These are phyloP conservation scores for Limtongia smithiae DNA, from an alignment of 805 yeast genomes.

Conservation along the genomic window DNA sequence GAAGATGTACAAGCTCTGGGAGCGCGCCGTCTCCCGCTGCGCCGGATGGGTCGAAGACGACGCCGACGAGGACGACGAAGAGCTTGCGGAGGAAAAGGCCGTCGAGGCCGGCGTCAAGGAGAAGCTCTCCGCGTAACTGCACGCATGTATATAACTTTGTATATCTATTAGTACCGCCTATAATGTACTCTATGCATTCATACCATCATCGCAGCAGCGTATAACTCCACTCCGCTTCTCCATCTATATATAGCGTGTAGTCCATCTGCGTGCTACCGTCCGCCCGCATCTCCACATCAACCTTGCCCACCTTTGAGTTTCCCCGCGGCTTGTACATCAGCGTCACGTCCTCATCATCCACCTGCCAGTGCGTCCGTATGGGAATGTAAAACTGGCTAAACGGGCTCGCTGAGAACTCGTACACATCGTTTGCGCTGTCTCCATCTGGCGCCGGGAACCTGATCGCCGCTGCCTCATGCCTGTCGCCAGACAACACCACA, in stretches of 20 bases:
- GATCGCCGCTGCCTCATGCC: conserved; percentile 33
- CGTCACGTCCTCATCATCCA: conserved; percentile 25
- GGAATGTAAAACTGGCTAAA: conserved; percentile 30
- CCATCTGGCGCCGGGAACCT: conserved; percentile 27
- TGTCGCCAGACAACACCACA: conserved; percentile 29
- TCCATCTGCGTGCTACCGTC: conserved; percentile 1
- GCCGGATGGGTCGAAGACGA: conserved; percentile 65
- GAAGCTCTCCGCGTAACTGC: no score
- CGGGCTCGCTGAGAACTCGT: conserved; percentile 32
- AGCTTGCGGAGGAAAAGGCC: conserved; percentile 8
- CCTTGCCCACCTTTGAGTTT: conserved; percentile 26
- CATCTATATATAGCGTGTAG: conserved; percentile 20
- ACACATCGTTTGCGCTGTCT: conserved; percentile 15
- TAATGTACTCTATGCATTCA: no score
- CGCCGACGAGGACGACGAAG: conserved; percentile 16
- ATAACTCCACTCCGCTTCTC: conserved; percentile 19
- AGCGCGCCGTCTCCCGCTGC: conserved; percentile 75
- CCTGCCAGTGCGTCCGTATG: conserved; percentile 22
- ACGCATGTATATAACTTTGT: not conserved
- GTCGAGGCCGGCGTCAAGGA: conserved; percentile 9
- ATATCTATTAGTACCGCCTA: not conserved
- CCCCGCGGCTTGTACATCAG: conserved; percentile 29
- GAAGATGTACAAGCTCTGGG: conserved; percentile 72
- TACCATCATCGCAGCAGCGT: not conserved
- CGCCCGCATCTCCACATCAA: conserved; percentile 15